phyloP scores from a whole-genome alignment of 768 basidiomycete genomes.

The Trametes coccinea region DNA sequence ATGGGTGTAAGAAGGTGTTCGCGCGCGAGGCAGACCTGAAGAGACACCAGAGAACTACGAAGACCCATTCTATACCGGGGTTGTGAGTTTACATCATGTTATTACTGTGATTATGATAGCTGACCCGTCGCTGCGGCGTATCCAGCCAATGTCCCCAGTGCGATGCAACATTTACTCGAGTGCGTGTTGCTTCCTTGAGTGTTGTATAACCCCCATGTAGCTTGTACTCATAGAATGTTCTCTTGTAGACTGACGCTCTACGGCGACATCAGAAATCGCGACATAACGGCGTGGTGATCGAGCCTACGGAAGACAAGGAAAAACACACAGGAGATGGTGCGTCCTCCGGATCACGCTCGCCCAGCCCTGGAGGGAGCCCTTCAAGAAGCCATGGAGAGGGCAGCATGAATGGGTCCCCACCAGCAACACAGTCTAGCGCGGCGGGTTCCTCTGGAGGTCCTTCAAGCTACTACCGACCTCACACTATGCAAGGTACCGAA shows the following conservation, averaged over 20 bases:
- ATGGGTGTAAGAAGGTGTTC: constrained; percentile 80
- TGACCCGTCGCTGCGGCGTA: constrained; percentile 13
- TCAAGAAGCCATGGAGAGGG: constrained; percentile 39
- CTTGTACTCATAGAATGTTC: background rate
- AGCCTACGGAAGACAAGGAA: constrained; percentile 39
- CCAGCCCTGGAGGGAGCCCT: constrained; percentile 54
- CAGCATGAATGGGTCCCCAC: constrained; percentile 28
- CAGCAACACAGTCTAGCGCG: constrained; percentile 32
- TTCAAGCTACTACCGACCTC: constrained; percentile 69
- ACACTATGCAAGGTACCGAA: constrained; percentile 41
- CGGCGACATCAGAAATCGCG: constrained; percentile 78
- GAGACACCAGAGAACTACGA: constrained; percentile 79
- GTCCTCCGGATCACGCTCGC: constrained; percentile 46
- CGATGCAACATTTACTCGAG: constrained; percentile 77
- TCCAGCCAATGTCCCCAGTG: constrained; percentile 63
- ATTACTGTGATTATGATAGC: background rate
- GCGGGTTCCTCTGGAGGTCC: constrained; percentile 41
- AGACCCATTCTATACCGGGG: constrained; percentile 70
- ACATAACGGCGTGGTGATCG: constrained; percentile 69
- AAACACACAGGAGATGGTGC: constrained; percentile 30
- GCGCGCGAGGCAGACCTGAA: constrained; percentile 82
- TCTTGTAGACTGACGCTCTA: constrained; percentile 71
- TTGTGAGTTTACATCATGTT: constrained; percentile 46
- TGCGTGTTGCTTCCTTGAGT: constrained; percentile 37
- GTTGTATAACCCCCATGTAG: background rate